Conservation (phyloP, 2,329 filamentous ascomycete species). For the Pyrenochaeta sp. region DNA sequence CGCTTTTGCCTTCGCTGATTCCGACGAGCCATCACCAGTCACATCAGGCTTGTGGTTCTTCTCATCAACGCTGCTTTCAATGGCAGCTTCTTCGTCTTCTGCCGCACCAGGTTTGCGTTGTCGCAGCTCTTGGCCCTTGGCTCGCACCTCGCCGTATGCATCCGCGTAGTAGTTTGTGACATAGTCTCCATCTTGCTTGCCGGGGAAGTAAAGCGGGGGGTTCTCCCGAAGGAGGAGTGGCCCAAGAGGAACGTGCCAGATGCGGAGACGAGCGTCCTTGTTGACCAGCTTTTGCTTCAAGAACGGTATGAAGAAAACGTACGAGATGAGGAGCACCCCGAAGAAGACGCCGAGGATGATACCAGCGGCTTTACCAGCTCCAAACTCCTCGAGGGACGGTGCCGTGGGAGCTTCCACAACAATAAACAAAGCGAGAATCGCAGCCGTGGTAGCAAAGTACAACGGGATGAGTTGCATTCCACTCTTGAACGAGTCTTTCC, state of each 20-base stretch:
- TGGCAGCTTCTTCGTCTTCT: slow-evolving; percentile 8
- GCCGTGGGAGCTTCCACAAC: slow-evolving; percentile 57
- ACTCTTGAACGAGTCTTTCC: slow-evolving; percentile 59
- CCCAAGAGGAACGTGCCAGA: slow-evolving; percentile 44
- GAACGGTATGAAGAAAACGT: slow-evolving; percentile 41
- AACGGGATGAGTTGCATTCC: slow-evolving; percentile 59
- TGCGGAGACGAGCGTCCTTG: slow-evolving; percentile 33
- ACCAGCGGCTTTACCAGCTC: slow-evolving; percentile 37
- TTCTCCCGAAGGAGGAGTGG: slow-evolving; percentile 52
- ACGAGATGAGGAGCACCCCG: slow-evolving; percentile 28
- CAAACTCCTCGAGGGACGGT: slow-evolving; percentile 39
- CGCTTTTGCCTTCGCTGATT: slow-evolving; percentile 18
- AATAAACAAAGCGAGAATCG: slow-evolving; percentile 66
- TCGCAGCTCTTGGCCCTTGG: slow-evolving; percentile 22
- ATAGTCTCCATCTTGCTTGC: slow-evolving; percentile 43
- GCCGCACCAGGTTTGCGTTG: slow-evolving; percentile 9
- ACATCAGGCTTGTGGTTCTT: slow-evolving; percentile 8
- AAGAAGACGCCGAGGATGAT: slow-evolving; percentile 39
- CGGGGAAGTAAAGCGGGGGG: slow-evolving; percentile 52
- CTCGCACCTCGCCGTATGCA: slow-evolving; percentile 33
- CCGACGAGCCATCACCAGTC: slow-evolving; percentile 10
- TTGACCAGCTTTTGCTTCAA: slow-evolving; percentile 37
- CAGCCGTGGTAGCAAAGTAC: slow-evolving; percentile 60
- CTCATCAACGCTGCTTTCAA: slow-evolving; percentile 9
- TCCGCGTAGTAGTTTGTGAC: slow-evolving; percentile 54